These are phyloP conservation scores for Alternaria gaisen DNA, from an alignment of 2,329 filamentous ascomycete genomes.

Conservation along the genomic window DNA sequence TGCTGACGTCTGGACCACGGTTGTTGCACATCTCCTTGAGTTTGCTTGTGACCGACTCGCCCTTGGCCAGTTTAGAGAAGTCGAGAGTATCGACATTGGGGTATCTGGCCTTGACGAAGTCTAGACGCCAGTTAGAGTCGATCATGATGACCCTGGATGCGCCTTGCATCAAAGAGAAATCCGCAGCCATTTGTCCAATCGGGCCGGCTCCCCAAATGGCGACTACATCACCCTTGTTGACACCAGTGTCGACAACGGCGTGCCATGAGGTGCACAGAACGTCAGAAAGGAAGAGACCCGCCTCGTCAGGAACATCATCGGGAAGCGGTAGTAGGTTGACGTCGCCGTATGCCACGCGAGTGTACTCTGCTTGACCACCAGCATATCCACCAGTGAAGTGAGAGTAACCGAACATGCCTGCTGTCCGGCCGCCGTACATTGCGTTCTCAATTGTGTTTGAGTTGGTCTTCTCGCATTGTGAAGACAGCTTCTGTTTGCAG, in stretches of 20 bases:
- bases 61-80: constrained; percentile 69
- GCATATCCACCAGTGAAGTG: constrained; percentile 87
- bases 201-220: constrained; percentile 89
- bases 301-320: constrained; percentile 82
- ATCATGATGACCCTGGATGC: constrained; percentile 81
- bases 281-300: constrained; percentile 81
- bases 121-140: constrained; percentile 76
- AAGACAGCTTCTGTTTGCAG: constrained; percentile 80
- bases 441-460: constrained; percentile 73
- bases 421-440: constrained; percentile 81
- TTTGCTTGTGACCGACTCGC: constrained; percentile 72
- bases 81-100: constrained; percentile 74
- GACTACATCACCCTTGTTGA: constrained; percentile 79
- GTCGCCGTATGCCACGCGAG: constrained; percentile 80
- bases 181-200: constrained; percentile 80
- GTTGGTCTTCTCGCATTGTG: constrained; percentile 83
- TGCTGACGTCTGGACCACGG: constrained; percentile 74
- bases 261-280: constrained; percentile 83
- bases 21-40: constrained; percentile 78
- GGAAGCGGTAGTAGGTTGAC: constrained; percentile 84
- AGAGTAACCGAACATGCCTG: constrained; percentile 68
- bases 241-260: constrained; percentile 81
- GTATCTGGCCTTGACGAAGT: constrained; percentile 71
- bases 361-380: constrained; percentile 87
- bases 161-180: constrained; percentile 73